Evolutionary conservation across 2,329 filamentous ascomycete species (phyloP).

Genomic region (Alternaria sp.): DNA sequence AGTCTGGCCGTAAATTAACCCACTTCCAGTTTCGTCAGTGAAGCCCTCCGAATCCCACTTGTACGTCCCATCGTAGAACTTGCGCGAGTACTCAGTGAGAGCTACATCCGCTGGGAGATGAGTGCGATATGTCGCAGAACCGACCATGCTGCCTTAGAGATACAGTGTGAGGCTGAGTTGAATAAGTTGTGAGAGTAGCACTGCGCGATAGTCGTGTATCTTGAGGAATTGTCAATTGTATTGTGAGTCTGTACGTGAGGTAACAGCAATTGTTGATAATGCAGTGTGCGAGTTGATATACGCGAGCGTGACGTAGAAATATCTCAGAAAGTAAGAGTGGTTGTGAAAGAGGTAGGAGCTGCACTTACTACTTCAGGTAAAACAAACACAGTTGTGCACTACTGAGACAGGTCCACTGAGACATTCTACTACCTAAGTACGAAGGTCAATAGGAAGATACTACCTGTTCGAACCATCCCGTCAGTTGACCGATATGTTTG

Average conservation of each 20-base stretch:
- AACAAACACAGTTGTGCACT: neutral
- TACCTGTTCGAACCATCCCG: neutral
- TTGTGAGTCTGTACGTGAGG: neutral
- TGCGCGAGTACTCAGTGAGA: conserved; percentile 34
- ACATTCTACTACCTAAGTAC: neutral
- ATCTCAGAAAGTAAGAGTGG: neutral
- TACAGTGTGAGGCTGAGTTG: neutral
- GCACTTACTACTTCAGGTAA: conserved; percentile 8
- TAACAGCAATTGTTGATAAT: neutral
- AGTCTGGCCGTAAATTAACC: neutral
- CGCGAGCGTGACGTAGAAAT: neutral
- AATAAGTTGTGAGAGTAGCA: neutral
- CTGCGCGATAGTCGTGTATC: neutral
- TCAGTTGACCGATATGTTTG: neutral
- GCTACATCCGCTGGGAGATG: neutral
- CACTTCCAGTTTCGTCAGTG: conserved; percentile 36
- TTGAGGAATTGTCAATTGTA: neutral
- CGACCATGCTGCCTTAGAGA: neutral
- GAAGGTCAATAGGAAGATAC: neutral
- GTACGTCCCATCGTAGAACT: conserved; percentile 45
- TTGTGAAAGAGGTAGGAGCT: neutral
- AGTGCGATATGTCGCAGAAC: neutral
- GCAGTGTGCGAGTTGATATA: neutral
- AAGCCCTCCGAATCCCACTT: conserved; percentile 37
- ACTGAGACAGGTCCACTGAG: neutral